Evolutionary conservation across 768 basidiomycete species (phyloP).

Genomic region (Xerocomus potaroensis): DNA sequence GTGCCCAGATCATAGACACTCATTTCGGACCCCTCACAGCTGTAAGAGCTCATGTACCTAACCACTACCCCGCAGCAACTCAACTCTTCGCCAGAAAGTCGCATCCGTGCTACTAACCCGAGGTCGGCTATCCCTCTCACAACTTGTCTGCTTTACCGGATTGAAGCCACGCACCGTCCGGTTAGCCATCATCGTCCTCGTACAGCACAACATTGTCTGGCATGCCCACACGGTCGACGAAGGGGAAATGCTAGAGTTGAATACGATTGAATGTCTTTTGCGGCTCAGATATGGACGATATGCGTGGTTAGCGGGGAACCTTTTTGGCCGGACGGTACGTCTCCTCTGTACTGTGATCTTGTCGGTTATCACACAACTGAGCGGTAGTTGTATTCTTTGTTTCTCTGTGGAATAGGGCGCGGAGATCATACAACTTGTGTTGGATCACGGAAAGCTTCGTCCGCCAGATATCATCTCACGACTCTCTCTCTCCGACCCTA

Average conservation of each 20-base stretch:
- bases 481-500: slow-evolving; percentile 49
- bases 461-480: slow-evolving; percentile 62
- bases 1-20: slow-evolving; percentile 55
- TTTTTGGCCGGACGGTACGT: slow-evolving; percentile 69
- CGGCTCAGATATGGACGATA: slow-evolving; percentile 81
- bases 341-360: background rate
- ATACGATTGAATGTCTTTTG: slow-evolving; percentile 76
- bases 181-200: slow-evolving; percentile 67
- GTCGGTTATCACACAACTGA: background rate
- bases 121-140: slow-evolving; percentile 72
- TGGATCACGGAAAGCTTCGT: slow-evolving; percentile 85
- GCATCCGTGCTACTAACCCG: slow-evolving; percentile 70
- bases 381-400: background rate
- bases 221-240: slow-evolving; percentile 70
- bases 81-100: slow-evolving; percentile 50
- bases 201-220: slow-evolving; percentile 93
- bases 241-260: slow-evolving; percentile 76
- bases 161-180: slow-evolving; percentile 66
- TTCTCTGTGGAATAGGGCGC: slow-evolving; percentile 48
- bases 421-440: slow-evolving; percentile 68
- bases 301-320: slow-evolving; percentile 64
- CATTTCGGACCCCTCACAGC: slow-evolving; percentile 66
- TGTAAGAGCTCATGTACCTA: slow-evolving; percentile 37
- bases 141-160: slow-evolving; percentile 64
- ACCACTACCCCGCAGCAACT: background rate